Evolutionary conservation across 1,139 yeast species (phyloP).

Genomic region (Suzukiozyma palmioleophila): DNA sequence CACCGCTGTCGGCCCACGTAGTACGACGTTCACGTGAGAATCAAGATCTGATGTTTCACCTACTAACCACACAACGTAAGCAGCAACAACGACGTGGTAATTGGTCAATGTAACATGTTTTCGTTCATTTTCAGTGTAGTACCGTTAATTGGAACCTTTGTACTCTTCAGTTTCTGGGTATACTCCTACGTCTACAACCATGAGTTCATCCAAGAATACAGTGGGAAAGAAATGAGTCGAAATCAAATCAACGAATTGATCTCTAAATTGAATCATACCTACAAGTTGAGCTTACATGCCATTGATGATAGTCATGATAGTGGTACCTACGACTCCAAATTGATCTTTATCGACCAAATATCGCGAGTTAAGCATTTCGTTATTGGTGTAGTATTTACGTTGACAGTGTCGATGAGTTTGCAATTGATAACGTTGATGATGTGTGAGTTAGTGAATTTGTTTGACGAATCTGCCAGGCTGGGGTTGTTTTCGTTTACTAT

Average conservation of each 20-base stretch:
- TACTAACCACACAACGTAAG: too few species aligned
- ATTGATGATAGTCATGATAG: conserved; percentile 2
- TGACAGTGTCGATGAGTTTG: conserved; percentile 27
- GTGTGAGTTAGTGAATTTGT: conserved; percentile 31
- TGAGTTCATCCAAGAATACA: conserved; percentile 20
- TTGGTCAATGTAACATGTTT: background rate
- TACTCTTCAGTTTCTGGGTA: conserved; percentile 17
- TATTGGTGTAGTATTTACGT: conserved; percentile 27
- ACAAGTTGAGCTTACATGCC: conserved; percentile 14
- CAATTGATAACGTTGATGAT: conserved; percentile 33
- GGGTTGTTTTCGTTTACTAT: conserved; percentile 29
- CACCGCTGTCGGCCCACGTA: too few species aligned
- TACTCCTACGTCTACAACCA: conserved; percentile 22
- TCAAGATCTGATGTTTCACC: too few species aligned
- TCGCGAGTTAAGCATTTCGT: conserved; percentile 8
- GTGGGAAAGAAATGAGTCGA: conserved; percentile 14
- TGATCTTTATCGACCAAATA: conserved; percentile 1
- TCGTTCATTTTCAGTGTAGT: conserved; percentile 2
- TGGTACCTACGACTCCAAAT: background rate
- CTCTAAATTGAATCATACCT: conserved; percentile 11
- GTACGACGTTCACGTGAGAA: too few species aligned
- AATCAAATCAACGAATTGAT: conserved; percentile 21
- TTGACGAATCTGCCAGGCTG: conserved; percentile 19
- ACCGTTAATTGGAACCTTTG: conserved; percentile 13
- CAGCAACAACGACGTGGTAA: too few species aligned